Evolutionary conservation across 108 stramenopile genomes (phyloP).

Genomic region (Cyclotella atomus): DNA sequence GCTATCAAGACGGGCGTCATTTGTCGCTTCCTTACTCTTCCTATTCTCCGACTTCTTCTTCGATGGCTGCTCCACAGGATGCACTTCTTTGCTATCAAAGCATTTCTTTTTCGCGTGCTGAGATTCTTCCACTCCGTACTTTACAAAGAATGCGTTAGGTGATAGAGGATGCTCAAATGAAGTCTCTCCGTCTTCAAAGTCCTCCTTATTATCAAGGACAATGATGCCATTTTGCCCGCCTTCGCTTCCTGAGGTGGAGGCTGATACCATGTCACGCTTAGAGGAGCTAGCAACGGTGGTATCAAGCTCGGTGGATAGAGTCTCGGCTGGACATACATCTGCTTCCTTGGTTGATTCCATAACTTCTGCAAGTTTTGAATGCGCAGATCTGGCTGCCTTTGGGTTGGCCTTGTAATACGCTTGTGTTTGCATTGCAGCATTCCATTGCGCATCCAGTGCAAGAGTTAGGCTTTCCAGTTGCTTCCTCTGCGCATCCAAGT

Average conservation of each 20-base stretch:
- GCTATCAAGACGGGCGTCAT: background rate
- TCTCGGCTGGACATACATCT: background rate
- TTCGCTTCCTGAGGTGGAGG: background rate
- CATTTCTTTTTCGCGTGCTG: too few species aligned
- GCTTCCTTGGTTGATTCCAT: background rate
- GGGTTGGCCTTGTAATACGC: background rate
- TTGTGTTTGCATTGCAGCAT: background rate
- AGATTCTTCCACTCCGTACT: conserved; percentile 7
- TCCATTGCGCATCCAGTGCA: background rate
- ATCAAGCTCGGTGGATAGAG: conserved; percentile 2
- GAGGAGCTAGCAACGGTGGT: background rate
- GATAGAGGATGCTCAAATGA: background rate
- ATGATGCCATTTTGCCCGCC: background rate
- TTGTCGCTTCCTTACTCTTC: too few species aligned
- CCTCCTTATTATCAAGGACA: background rate
- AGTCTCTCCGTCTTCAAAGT: background rate
- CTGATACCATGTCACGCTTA: background rate
- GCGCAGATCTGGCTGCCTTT: background rate
- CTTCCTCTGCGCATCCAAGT: background rate
- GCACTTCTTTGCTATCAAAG: too few species aligned
- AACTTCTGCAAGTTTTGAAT: background rate
- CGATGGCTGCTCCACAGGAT: too few species aligned
- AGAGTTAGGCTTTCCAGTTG: background rate
- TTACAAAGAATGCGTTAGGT: conserved; percentile 1
- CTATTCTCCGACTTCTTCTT: too few species aligned